phyloP scores from a whole-genome alignment of 1,284 basidiomycete species.

The Wallemia mellicola region DNA sequence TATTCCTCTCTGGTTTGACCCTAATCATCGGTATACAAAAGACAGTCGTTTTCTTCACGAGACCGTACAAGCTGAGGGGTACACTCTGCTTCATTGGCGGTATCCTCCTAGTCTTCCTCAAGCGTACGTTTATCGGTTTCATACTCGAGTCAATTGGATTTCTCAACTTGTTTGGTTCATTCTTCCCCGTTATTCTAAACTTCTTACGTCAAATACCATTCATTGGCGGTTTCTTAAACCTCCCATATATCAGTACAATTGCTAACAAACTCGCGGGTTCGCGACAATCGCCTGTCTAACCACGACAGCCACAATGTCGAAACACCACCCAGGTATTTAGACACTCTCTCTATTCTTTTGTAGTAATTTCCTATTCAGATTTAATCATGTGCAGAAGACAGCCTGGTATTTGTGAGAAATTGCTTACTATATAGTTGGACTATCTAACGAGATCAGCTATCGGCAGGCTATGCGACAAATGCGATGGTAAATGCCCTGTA shows the following conservation, averaged over 20 bases:
- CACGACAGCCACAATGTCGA: background rate
- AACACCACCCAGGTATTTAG: slow-evolving; percentile 14
- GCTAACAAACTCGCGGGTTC: background rate
- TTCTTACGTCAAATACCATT: slow-evolving; percentile 85
- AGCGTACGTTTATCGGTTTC: slow-evolving; percentile 80
- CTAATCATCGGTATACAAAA: slow-evolving; percentile 84
- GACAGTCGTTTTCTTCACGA: slow-evolving; percentile 93
- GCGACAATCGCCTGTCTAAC: background rate
- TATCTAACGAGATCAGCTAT: too few species aligned
- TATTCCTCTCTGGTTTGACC: slow-evolving; percentile 70
- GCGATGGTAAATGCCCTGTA: slow-evolving; percentile 96
- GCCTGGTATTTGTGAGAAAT: slow-evolving; percentile 81
- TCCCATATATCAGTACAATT: slow-evolving; percentile 35
- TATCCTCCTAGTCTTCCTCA: slow-evolving; percentile 56
- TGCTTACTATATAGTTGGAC: too few species aligned
- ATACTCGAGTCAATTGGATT: slow-evolving; percentile 84
- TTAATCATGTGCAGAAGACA: slow-evolving; percentile 88
- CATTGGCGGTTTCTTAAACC: slow-evolving; percentile 52
- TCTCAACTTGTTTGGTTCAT: slow-evolving; percentile 92
- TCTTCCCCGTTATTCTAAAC: slow-evolving; percentile 92
- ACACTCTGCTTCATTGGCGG: slow-evolving; percentile 71
- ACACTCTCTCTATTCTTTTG: too few species aligned
- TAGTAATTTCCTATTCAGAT: too few species aligned
- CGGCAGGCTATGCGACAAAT: slow-evolving; percentile 91
- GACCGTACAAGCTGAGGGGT: slow-evolving; percentile 85